Percentiles rank a stretch among this genome's conserved stretches.
Conservation (phyloP, 2,329 filamentous ascomycete species). For the Monascus ruber region DNA sequence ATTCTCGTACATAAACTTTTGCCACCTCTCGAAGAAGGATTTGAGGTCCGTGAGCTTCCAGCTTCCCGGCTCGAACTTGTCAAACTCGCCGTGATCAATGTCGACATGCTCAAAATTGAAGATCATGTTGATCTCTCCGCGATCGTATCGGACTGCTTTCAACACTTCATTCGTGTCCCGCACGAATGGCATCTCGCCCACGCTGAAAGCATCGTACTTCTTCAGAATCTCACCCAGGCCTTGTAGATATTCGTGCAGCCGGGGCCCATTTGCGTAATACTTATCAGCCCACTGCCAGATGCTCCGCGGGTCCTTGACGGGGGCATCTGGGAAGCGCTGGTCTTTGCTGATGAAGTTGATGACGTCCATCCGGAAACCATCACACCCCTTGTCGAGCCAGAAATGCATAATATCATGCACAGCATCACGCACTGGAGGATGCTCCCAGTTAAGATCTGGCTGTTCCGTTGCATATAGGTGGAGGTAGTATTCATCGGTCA, state of each 20-base stretch:
- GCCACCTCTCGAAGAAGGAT: constrained; percentile 45
- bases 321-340: constrained; percentile 40
- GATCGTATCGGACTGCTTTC: constrained; percentile 43
- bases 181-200: constrained; percentile 49
- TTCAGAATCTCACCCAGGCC: constrained; percentile 43
- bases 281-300: constrained; percentile 26
- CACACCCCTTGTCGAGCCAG: constrained; percentile 64
- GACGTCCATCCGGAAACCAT: constrained; percentile 64
- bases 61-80: constrained; percentile 37
- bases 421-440: constrained; percentile 52
- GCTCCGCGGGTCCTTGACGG: constrained; percentile 15
- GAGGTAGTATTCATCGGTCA: constrained; percentile 65
- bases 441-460: constrained; percentile 81
- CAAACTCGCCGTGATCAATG: constrained; percentile 41
- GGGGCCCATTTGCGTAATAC: constrained; percentile 46
- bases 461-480: constrained; percentile 65
- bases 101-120: constrained; percentile 62
- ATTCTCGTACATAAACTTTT: constrained; percentile 47
- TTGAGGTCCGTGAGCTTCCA: constrained; percentile 45
- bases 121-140: constrained; percentile 57
- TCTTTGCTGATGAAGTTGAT: constrained; percentile 63
- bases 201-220: constrained; percentile 48
- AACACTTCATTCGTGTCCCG: constrained; percentile 40
- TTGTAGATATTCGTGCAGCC: constrained; percentile 46
- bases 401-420: constrained; percentile 66